Evolutionary conservation across 1,284 basidiomycete species (phyloP).

Genomic region (Boletus semigastroideus): DNA sequence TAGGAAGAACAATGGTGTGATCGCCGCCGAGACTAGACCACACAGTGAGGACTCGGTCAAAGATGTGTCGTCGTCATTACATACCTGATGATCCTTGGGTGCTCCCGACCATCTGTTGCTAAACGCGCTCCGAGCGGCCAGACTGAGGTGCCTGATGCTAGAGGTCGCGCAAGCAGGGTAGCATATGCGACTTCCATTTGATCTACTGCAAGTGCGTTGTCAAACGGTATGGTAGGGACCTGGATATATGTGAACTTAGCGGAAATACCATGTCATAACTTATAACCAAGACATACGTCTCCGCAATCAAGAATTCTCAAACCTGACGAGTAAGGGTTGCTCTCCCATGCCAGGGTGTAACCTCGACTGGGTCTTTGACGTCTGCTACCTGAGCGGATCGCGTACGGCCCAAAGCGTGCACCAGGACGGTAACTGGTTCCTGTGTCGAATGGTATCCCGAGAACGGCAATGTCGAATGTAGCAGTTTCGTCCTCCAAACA

Average conservation of each 20-base stretch:
- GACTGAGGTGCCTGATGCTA: slow-evolving; percentile 36
- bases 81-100: slow-evolving; percentile 73
- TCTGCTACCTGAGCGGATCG: slow-evolving; percentile 75
- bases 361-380: slow-evolving; percentile 56
- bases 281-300: slow-evolving; percentile 49
- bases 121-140: slow-evolving; percentile 33
- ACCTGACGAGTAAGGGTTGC: slow-evolving; percentile 60
- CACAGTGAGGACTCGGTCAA: neutral
- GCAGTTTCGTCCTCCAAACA: slow-evolving; percentile 61
- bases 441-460: slow-evolving; percentile 84
- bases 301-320: slow-evolving; percentile 76
- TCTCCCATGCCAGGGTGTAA: slow-evolving; percentile 68
- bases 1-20: slow-evolving; percentile 77
- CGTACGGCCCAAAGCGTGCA: slow-evolving; percentile 80
- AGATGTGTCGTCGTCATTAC: slow-evolving; percentile 8
- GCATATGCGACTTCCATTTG: slow-evolving; percentile 79
- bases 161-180: slow-evolving; percentile 58
- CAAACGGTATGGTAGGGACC: slow-evolving; percentile 71
- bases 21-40: slow-evolving; percentile 67
- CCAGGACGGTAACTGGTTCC: slow-evolving; percentile 69
- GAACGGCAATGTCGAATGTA: slow-evolving; percentile 69
- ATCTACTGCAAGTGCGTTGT: slow-evolving; percentile 73
- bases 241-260: slow-evolving; percentile 31
- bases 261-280: neutral
- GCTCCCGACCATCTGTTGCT: slow-evolving; percentile 53